phyloP scores from a whole-genome alignment of 73 alveolate genomes.

The Halteria grandinella region DNA sequence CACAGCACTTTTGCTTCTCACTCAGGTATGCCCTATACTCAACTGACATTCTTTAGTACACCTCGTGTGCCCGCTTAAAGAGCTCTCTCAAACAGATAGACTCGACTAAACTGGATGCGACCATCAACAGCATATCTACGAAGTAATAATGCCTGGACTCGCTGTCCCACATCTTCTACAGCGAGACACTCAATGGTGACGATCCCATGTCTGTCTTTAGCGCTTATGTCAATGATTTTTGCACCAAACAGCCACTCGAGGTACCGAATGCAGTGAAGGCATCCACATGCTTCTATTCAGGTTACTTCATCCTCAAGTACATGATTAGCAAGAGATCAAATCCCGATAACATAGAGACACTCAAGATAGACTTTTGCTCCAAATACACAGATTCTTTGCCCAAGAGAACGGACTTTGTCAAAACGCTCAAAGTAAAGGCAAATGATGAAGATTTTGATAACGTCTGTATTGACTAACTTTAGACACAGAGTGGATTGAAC shows the following conservation, averaged over 20 bases:
- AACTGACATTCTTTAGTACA: too few relatives aligned
- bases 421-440: neutral
- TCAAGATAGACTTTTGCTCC: slow-evolving; percentile 13
- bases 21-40: too few relatives aligned
- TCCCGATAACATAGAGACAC: neutral
- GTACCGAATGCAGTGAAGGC: slow-evolving; percentile 54
- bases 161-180: too few relatives aligned
- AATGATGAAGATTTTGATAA: neutral
- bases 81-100: too few relatives aligned
- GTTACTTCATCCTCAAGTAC: slow-evolving; percentile 27
- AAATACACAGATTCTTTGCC: slow-evolving; percentile 25
- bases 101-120: too few relatives aligned
- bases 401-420: slow-evolving; percentile 35
- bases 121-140: too few relatives aligned
- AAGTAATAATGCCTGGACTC: too few relatives aligned
- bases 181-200: too few relatives aligned
- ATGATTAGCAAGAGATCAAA: neutral
- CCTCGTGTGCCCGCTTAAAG: too few relatives aligned
- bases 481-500: slow-evolving; percentile 8
- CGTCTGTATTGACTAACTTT: neutral
- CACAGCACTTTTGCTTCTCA: too few relatives aligned
- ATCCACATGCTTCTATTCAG: slow-evolving; percentile 33
- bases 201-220: neutral
- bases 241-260: slow-evolving; percentile 6
- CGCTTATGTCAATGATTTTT: slow-evolving; percentile 19